phyloP scores from a whole-genome alignment of 2,329 filamentous ascomycete genomes.

The Knufia fluminis region DNA sequence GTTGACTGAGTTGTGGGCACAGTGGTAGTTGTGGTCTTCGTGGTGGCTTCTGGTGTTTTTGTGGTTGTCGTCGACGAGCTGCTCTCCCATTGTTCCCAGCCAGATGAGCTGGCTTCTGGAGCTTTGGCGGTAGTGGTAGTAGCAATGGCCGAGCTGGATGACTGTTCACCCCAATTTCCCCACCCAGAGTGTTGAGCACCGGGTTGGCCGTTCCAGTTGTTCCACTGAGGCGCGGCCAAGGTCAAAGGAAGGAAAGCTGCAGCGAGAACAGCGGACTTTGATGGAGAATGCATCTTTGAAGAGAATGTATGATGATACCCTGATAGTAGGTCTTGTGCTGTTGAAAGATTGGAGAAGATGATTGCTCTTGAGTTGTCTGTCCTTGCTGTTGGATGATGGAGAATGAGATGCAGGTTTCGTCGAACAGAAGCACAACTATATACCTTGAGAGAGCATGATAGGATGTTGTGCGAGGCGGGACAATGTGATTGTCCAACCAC shows the following conservation, averaged over 20 bases:
- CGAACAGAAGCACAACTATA: slow-evolving; percentile 5
- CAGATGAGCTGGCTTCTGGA: not conserved
- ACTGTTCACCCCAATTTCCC: not conserved
- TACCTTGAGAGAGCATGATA: not conserved
- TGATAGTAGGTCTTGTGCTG: not conserved
- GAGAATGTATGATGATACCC: not conserved
- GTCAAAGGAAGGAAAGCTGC: slow-evolving; percentile 6
- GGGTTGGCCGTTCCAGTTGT: not conserved
- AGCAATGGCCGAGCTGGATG: not conserved
- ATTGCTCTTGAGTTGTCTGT: not conserved
- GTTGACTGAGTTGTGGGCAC: not conserved
- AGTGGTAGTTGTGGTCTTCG: not conserved
- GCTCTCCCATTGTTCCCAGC: slow-evolving; percentile 6
- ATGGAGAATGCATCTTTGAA: slow-evolving; percentile 9
- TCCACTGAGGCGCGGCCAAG: slow-evolving; percentile 2
- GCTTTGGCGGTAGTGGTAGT: not conserved
- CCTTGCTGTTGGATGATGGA: slow-evolving; percentile 5
- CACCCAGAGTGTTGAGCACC: not conserved
- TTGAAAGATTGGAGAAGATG: not conserved
- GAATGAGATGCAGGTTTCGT: not conserved
- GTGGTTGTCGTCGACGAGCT: not conserved
- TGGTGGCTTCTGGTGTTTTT: no score
- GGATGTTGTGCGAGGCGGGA: slow-evolving; percentile 2
- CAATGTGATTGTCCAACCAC: slow-evolving; percentile 8
- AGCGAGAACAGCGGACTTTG: slow-evolving; percentile 6